These are phyloP conservation scores for Adansonia rubrostipa DNA, from an alignment of 441 rosid species.

Conservation along the genomic window DNA sequence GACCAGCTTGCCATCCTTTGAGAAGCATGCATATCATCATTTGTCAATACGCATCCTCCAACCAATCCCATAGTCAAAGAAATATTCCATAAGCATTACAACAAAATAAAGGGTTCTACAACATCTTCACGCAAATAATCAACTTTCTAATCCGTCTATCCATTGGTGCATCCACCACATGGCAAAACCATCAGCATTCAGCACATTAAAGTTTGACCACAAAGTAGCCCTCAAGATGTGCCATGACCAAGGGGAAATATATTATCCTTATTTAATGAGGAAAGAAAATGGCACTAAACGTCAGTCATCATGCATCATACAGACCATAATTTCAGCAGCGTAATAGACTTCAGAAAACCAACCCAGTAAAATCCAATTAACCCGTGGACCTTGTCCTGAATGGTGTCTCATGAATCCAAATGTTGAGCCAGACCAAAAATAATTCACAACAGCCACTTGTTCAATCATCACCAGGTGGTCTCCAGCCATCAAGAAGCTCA, in stretches of 20 bases:
- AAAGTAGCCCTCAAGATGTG: neutral
- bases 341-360: slow-evolving; percentile 9
- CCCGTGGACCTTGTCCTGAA: neutral
- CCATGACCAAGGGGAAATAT: neutral
- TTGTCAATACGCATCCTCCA: neutral
- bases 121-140: neutral
- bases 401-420: neutral
- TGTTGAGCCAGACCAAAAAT: slow-evolving; percentile 12
- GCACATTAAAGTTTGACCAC: slow-evolving; percentile 2
- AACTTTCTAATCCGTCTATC: neutral
- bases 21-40: slow-evolving; percentile 7
- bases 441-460: neutral
- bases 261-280: neutral
- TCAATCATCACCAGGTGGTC: neutral
- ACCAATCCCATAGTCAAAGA: neutral
- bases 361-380: neutral
- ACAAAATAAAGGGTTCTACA: neutral
- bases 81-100: neutral
- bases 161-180: slow-evolving; percentile 6
- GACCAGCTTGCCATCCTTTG: slow-evolving; percentile 3
- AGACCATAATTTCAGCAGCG: slow-evolving; percentile 13
- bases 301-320: neutral
- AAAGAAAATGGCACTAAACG: slow-evolving; percentile 15
- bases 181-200: slow-evolving; percentile 15
- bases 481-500: slow-evolving; percentile 23